Evolutionary conservation across 805 yeast species (phyloP), one percentile per base, ranked within the genome.

Genomic region (Yarrowia sp.): DNA sequence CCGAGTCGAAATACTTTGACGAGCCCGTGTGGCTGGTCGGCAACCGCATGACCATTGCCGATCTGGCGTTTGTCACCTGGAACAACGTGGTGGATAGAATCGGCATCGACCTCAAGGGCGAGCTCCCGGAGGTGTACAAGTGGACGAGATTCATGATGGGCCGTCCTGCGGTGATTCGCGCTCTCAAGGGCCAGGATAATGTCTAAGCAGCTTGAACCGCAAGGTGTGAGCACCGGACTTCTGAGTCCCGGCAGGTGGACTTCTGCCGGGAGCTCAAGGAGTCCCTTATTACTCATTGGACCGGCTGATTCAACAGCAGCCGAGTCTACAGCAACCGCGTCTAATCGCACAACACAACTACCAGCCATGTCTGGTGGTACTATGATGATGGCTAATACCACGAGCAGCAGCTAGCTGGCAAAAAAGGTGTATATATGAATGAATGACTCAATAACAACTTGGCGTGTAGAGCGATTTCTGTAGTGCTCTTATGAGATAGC

Each of bases 131-230:
- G 76, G 97, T 91, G 49, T 91, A 89, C 77, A 90, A 90, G 73
- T 92, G 97, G 97, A 92, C 97, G 10, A 87, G 88, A 72, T 86
- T 85, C 69, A 90, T 92, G 96, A 88, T 92, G 96, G 84, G 93
- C 74, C 83, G 97, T 71, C 96, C 96, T 4, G 92, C 94, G 1
- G 97, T 92, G 29, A 80, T 88, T 25, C 81, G 93, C 66, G 97
- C 97, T 1, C 78, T 92, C n/a, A 44, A 58, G 62, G 62, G 62
- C 4, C 62, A 58, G 41, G 62, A 58, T 25, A 58, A 58, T 33
- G 62, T 42, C 9, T 56, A 51, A 31, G n/a, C n/a, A n/a, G n/a
- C n/a, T n/a, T n/a, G n/a, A n/a, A n/a, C n/a, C n/a, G n/a, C n/a
- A n/a, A n/a, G n/a, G n/a, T n/a, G n/a, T n/a, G n/a, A n/a, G n/a